Conservation (phyloP, 78 protist genomes). For the Capsaspora owczarzaki region DNA sequence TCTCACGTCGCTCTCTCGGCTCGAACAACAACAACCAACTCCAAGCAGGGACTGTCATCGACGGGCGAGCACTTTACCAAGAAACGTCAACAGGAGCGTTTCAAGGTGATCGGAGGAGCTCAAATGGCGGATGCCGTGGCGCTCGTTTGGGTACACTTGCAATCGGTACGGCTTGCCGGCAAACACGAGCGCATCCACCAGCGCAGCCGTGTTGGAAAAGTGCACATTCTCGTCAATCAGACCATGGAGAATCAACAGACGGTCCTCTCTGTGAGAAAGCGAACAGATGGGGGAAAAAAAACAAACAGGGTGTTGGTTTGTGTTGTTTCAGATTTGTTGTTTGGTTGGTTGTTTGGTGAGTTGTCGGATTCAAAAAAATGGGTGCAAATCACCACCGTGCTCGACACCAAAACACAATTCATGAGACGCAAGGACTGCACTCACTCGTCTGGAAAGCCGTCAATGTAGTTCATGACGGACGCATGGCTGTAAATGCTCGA, state of each 20-base stretch:
- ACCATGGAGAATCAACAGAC: conserved; percentile 72
- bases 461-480: conserved; percentile 10
- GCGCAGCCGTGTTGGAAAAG: conserved; percentile 58
- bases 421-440: too few relatives aligned
- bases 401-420: too few relatives aligned
- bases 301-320: neutral
- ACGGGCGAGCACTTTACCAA: too few relatives aligned
- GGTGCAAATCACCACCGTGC: too few relatives aligned
- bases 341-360: too few relatives aligned
- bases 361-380: too few relatives aligned
- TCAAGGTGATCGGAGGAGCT: neutral
- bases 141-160: conserved; percentile 30
- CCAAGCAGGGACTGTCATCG: too few relatives aligned
- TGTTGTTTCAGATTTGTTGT: too few relatives aligned
- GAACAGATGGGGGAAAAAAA: neutral
- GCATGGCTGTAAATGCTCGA: conserved; percentile 52
- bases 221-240: conserved; percentile 88
- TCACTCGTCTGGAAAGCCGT: conserved; percentile 26
- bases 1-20: too few relatives aligned
- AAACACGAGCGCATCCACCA: conserved; percentile 49
- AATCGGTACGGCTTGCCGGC: conserved; percentile 58
- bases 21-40: too few relatives aligned
- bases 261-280: conserved; percentile 3
- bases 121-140: conserved; percentile 22
- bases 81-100: neutral